Evolutionary conservation across 163 green algal species (phyloP).

Genomic region (Scenedesmus sp.): DNA sequence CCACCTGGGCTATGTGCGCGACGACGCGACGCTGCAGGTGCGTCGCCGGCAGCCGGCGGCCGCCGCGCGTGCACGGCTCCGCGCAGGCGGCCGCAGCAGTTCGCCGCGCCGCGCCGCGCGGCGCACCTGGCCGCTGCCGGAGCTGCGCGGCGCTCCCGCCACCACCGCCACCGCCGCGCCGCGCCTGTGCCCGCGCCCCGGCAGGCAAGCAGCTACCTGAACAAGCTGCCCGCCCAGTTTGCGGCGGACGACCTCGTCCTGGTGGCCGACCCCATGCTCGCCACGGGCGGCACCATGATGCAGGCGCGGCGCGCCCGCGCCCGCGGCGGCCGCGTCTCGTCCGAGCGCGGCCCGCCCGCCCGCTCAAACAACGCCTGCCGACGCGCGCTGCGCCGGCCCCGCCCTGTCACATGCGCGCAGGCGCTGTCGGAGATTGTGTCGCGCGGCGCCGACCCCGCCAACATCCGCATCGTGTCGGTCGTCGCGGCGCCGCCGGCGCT

Average conservation of each 20-base stretch:
- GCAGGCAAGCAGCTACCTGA: constrained; percentile 87
- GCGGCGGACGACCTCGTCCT: constrained; percentile 81
- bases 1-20: constrained; percentile 90
- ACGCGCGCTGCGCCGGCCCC: not conserved
- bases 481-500: constrained; percentile 87
- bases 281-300: constrained; percentile 85
- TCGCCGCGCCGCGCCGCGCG: too few species aligned
- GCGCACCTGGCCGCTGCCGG: not conserved
- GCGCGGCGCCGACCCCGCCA: constrained; percentile 76
- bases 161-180: too few species aligned
- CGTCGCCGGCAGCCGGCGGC: not conserved
- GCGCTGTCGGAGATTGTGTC: constrained; percentile 84
- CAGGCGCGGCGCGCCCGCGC: constrained; percentile 57
- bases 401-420: constrained; percentile 14
- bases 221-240: constrained; percentile 89
- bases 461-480: constrained; percentile 84
- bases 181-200: too few species aligned
- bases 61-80: not conserved
- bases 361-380: too few species aligned
- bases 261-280: constrained; percentile 91
- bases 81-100: constrained; percentile 15
- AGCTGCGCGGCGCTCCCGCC: too few species aligned
- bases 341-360: too few species aligned
- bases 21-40: constrained; percentile 90
- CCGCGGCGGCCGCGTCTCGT: too few species aligned